These are phyloP conservation scores for Salix caprea DNA, from an alignment of 345 rosid genomes.

Conservation along the genomic window DNA sequence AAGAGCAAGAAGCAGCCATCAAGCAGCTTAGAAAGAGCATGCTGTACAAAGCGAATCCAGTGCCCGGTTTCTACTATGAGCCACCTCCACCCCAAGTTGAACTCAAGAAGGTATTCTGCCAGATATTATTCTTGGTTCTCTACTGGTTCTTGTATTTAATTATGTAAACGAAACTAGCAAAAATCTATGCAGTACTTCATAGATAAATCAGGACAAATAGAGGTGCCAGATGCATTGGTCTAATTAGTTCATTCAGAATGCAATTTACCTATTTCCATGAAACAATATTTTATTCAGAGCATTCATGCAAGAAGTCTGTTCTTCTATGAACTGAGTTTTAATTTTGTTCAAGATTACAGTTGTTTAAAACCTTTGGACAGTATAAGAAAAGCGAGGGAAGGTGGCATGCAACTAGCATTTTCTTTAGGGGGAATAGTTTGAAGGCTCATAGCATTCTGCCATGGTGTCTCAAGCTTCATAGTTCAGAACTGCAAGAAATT, in stretches of 20 bases:
- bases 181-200: not conserved
- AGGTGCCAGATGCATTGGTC: not conserved
- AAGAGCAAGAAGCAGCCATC: conserved; percentile 92
- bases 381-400: not conserved
- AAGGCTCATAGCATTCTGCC: not conserved
- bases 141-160: not conserved
- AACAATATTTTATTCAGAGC: not conserved
- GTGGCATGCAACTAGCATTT: not conserved
- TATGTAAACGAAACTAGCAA: conserved; percentile 2
- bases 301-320: not conserved
- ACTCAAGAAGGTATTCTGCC: conserved; percentile 67
- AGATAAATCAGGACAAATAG: not conserved
- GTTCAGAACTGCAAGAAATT: not conserved
- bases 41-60: conserved; percentile 81
- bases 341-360: not conserved
- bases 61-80: conserved; percentile 91
- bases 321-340: not conserved
- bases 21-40: conserved; percentile 83
- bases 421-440: not conserved
- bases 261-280: not conserved
- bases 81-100: conserved; percentile 77
- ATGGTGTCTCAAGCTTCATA: not conserved
- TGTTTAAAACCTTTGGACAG: not conserved
- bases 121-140: not conserved
- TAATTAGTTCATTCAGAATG: not conserved